Evolutionary conservation across 2,329 filamentous ascomycete species (phyloP).

Genomic region (Pseudopyricularia cyperi): DNA sequence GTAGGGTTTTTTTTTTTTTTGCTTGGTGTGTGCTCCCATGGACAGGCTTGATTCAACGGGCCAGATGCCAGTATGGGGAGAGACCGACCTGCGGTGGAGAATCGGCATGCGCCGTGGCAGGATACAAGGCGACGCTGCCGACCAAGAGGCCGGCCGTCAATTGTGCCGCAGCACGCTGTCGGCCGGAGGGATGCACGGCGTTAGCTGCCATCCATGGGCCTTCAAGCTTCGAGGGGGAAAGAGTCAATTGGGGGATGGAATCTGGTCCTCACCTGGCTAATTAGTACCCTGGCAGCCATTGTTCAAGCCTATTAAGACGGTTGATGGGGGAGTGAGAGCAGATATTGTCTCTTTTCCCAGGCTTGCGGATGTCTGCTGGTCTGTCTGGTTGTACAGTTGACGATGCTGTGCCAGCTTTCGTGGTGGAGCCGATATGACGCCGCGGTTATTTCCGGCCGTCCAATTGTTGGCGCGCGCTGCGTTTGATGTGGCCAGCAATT

Average conservation of each 20-base stretch:
- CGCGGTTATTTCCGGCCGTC: constrained; percentile 8
- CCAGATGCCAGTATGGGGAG: constrained; percentile 3
- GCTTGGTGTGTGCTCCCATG: not conserved
- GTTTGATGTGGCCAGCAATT: not conserved
- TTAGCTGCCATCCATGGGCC: constrained; percentile 9
- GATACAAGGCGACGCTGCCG: constrained; percentile 32
- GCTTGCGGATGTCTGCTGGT: not conserved
- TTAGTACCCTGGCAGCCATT: constrained; percentile 48
- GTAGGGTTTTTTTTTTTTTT: not conserved
- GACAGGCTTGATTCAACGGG: too few relatives aligned
- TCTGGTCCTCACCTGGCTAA: constrained; percentile 37
- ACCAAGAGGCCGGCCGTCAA: constrained; percentile 38
- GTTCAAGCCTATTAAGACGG: constrained; percentile 33
- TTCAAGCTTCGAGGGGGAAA: constrained; percentile 5
- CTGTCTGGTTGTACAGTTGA: not conserved
- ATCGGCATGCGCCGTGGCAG: constrained; percentile 38
- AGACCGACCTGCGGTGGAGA: constrained; percentile 17
- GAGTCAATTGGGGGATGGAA: constrained; percentile 3
- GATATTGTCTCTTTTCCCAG: not conserved
- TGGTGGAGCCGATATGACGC: constrained; percentile 1
- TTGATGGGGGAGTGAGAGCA: constrained; percentile 2
- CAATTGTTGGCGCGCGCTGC: not conserved
- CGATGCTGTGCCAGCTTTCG: constrained; percentile 1
- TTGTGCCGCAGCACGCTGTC: constrained; percentile 37
- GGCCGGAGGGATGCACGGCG: not conserved